Conservation (phyloP, 2,329 filamentous ascomycete genomes). For the Dothiorella sarmentorum region DNA sequence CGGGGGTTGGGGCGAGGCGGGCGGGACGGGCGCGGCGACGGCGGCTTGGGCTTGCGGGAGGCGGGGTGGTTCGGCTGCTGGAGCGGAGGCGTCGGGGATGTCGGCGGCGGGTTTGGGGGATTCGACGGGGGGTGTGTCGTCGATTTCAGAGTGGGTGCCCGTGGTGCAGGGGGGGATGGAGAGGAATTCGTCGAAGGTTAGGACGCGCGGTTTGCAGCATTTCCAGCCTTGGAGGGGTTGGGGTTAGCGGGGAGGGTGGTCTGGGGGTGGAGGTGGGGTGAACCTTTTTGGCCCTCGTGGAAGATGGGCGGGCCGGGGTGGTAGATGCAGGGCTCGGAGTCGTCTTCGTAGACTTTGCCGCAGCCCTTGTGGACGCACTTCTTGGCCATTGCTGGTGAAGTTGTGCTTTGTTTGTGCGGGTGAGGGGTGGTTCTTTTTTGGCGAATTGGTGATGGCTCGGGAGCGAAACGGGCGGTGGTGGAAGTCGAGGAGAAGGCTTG, state of each 20-base stretch:
- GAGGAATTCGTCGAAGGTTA: slow-evolving; percentile 98
- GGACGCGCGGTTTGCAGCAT: slow-evolving; percentile 94
- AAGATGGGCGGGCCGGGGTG: slow-evolving; percentile 89
- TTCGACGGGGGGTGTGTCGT: slow-evolving; percentile 60
- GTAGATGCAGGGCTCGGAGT: slow-evolving; percentile 75
- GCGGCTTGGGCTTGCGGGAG: slow-evolving; percentile 19
- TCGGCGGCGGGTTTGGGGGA: slow-evolving; percentile 39
- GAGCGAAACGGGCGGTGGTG: not conserved
- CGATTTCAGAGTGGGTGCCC: slow-evolving; percentile 87
- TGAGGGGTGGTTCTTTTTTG: not conserved
- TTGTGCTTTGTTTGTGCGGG: not conserved
- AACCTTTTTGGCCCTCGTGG: slow-evolving; percentile 98
- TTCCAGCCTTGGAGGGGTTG: slow-evolving; percentile 73
- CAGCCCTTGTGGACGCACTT: slow-evolving; percentile 98
- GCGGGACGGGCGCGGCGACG: not conserved
- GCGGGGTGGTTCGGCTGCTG: slow-evolving; percentile 24
- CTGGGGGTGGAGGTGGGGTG: slow-evolving; percentile 24
- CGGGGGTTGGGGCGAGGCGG: slow-evolving; percentile 28
- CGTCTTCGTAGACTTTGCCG: slow-evolving; percentile 79
- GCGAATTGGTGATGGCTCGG: not conserved
- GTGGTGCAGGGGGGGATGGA: slow-evolving; percentile 86
- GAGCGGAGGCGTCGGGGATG: slow-evolving; percentile 12
- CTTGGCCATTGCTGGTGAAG: slow-evolving; percentile 55
- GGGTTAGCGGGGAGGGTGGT: slow-evolving; percentile 4
- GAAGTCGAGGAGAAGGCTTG: not conserved